Evolutionary conservation across 2,329 filamentous ascomycete species (phyloP), one percentile per base, ranked within the genome.

Genomic region (Colletotrichum trifolii): DNA sequence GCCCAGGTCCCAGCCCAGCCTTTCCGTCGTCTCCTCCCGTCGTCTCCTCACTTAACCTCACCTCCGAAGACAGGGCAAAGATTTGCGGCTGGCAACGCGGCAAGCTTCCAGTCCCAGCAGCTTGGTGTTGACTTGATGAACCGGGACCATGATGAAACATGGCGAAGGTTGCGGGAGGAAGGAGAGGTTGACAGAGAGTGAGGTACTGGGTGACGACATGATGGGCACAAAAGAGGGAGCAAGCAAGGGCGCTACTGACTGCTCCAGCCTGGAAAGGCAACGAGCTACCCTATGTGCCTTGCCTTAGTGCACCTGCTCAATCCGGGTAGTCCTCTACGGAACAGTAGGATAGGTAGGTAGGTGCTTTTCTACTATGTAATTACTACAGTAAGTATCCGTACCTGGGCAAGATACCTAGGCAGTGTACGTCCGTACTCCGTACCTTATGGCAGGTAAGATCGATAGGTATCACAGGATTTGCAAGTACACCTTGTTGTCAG

Each of bases 101-200:
- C 43, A 25, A 33, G 52, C 38, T 35, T 40, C 47, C 47, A 25
- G 39, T 55, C 50, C 61, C 58, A 62, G 62, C 52, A 48, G 40
- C 40, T 45, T 62, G 62, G 52, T 62, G 46, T 56, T 56, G 46
- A 60, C 35, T 43, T 56, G 40, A 54, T 56, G 57, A 43, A 36
- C 58, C 40, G 52, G 62, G 46, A 52, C 47, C 36, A 62, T 65
- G 62, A 65, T 66, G 63, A 66, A 66, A 66, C 63, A 53, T 53
- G 13, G 42, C 53, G 45, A 50, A 36, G 47, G 52, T 62, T 50
- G 58, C 52, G 36, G 52, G 40, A 53, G 42, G 39, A 58, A 13
- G 39, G 39, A 8, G 40, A 55, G 53, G 11, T 33, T 12, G 43
- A 46, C 43, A 17, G 46, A 47, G 45, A 25, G 45, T 17, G 46